Base-by-base conservation (phyloP, 768 basidiomycete species). In the Russula earlei region DNA sequence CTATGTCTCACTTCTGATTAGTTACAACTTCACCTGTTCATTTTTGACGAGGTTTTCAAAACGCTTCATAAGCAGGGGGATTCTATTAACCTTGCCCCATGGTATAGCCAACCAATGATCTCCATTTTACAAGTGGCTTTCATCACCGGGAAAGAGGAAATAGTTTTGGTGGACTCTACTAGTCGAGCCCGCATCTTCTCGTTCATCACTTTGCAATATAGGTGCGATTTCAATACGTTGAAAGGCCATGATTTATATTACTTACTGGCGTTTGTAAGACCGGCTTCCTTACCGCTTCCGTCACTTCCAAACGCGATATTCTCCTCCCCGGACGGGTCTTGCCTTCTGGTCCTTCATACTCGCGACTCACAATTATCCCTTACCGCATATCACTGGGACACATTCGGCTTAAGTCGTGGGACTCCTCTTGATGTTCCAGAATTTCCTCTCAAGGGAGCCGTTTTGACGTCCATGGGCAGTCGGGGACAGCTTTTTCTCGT, bases 241-340 rank as follows among this genome's bases (percentile, higher is more conserved):
- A 36, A 2, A 3, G 15, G 1, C 2, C 36, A 10, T 19, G 3
- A 10, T 10, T 0, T 36, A 11, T 11, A 14, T 43, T 55, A 34
- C 37, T 50, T n/a, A 37, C 22, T 12, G 22, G 22, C 33, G 22
- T 9, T 19, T 4, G 22, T 14, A 36, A 81, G 80, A 31, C 76
- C 78, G 15, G 74, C 79, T 0, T 68, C 72, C 0, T 58, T 81
- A 2, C 64, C 71, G 14, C 65, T 81, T 3, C 59, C 65, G 0
- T 58, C 63, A 6, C 45, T 64, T 3, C 77, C 78, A 0, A 57
- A 49, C n/a, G 65, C 60, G 15, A 67, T 75, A 11, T 68, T 67
- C 62, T 74, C 79, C 0, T 74, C 81, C 0, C 79, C 81, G 0
- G 81, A 83, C 61, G 79, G 79, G 0, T 71, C 81, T 31, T 81